These are phyloP conservation scores for Psidium friedrichsthalianum DNA, from an alignment of 345 rosid genomes.

Conservation along the genomic window DNA sequence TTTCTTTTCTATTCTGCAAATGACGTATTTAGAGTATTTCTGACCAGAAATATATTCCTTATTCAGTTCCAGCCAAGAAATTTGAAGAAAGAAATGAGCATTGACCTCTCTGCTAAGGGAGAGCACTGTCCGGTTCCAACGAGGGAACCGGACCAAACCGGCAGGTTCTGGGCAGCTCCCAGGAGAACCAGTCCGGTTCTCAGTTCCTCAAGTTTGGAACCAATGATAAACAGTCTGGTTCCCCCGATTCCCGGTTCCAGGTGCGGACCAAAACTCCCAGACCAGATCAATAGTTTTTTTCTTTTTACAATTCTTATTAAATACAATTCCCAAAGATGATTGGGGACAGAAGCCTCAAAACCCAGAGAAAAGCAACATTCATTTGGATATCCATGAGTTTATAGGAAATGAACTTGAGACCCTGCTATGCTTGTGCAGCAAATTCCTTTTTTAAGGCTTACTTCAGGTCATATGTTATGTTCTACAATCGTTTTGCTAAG, in stretches of 20 bases:
- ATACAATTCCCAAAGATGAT: not conserved
- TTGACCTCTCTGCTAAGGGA: no score
- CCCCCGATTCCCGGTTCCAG: not conserved
- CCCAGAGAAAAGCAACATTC: not conserved
- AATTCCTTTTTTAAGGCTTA: not conserved
- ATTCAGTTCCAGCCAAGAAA: no score
- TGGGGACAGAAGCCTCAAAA: not conserved
- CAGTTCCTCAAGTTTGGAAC: not conserved
- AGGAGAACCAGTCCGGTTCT: not conserved
- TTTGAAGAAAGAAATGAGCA: no score
- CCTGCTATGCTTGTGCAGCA: not conserved
- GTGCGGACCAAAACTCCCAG: accelerated
- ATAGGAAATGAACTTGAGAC: not conserved
- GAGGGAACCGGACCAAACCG: no score
- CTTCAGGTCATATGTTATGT: not conserved
- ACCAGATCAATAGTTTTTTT: accelerated
- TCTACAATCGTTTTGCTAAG: not conserved
- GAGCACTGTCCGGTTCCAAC: no score
- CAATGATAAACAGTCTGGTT: accelerated
- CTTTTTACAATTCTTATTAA: not conserved
- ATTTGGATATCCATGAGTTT: not conserved
- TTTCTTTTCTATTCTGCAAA: no score
- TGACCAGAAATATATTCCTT: no score
- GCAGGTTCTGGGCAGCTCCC: no score
- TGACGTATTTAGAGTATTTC: not conserved